Percentiles rank a stretch among this genome's conserved stretches.
Conservation (phyloP, 208 protist species). For the Naegleria gruberi region DNA sequence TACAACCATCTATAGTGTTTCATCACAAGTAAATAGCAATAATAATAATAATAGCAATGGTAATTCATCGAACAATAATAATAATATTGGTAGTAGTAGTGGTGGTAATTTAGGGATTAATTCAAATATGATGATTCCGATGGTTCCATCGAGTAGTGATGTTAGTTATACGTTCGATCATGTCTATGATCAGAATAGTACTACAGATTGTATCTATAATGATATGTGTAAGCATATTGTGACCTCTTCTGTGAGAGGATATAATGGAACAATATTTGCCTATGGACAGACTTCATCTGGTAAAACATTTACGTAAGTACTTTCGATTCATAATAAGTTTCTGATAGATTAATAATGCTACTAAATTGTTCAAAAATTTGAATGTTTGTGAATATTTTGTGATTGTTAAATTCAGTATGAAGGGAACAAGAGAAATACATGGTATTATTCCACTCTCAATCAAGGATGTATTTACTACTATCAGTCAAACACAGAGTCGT, state of each 20-base stretch:
- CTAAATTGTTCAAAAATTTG: too few species aligned
- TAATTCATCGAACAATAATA: background rate
- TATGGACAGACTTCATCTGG: constrained; percentile 73
- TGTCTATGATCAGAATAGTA: background rate
- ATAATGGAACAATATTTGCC: constrained; percentile 68
- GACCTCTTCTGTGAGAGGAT: constrained; percentile 43
- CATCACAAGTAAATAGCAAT: background rate
- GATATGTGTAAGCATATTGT: constrained; percentile 4
- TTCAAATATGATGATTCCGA: background rate
- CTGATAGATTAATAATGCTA: too few species aligned
- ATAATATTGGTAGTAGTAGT: background rate
- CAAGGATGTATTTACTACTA: constrained; percentile 23
- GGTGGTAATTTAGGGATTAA: too few species aligned
- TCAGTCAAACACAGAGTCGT: constrained; percentile 2
- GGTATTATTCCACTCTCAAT: constrained; percentile 28
- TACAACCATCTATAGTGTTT: background rate
- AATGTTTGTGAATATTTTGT: too few species aligned
- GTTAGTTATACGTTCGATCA: constrained; percentile 5
- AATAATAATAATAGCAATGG: too few species aligned
- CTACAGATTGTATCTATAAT: background rate
- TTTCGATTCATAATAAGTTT: background rate
- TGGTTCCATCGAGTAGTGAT: too few species aligned
- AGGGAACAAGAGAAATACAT: constrained; percentile 11
- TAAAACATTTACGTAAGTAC: constrained; percentile 50
- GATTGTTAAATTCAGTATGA: constrained; percentile 59